Evolutionary conservation across 2,329 filamentous ascomycete genomes (phyloP).

Genomic region (Neofusicoccum sp.): DNA sequence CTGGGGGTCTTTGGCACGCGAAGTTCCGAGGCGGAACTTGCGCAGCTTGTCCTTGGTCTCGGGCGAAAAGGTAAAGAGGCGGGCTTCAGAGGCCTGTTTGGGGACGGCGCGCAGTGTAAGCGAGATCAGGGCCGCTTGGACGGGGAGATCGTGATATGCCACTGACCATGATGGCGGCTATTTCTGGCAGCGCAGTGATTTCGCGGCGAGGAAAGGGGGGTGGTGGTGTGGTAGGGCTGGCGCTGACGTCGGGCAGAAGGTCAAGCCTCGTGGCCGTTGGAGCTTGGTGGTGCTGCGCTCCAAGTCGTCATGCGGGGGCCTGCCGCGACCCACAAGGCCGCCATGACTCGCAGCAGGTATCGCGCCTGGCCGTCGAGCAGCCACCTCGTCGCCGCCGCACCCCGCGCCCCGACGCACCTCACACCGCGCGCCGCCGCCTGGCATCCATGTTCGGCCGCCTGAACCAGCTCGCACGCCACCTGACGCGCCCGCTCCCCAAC

Average conservation of each 20-base stretch:
- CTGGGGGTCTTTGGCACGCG: conserved; percentile 79
- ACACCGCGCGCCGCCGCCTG: neutral
- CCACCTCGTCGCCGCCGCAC: neutral
- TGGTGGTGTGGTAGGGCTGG: conserved; percentile 6
- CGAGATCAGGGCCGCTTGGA: conserved; percentile 9
- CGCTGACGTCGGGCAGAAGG: conserved; percentile 8
- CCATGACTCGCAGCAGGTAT: conserved; percentile 5
- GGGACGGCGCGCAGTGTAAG: conserved; percentile 5
- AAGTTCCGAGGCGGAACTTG: conserved; percentile 92
- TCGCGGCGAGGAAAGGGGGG: neutral
- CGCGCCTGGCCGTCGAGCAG: conserved; percentile 5
- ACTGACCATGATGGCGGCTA: conserved; percentile 16
- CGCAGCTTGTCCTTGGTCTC: conserved; percentile 86
- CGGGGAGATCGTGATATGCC: conserved; percentile 16
- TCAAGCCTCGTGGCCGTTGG: neutral
- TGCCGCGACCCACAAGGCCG: neutral
- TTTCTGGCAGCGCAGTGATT: conserved; percentile 2
- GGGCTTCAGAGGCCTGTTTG: conserved; percentile 68
- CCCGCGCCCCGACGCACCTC: neutral
- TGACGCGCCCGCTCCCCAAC: conserved; percentile 62
- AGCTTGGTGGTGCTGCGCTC: neutral
- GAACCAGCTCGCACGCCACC: conserved; percentile 69
- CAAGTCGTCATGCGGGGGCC: conserved; percentile 6
- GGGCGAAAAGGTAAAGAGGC: conserved; percentile 87
- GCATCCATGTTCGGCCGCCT: conserved; percentile 71